These are phyloP conservation scores for Colletotrichum orbiculare DNA, from an alignment of 2,329 filamentous ascomycete genomes.

Conservation along the genomic window DNA sequence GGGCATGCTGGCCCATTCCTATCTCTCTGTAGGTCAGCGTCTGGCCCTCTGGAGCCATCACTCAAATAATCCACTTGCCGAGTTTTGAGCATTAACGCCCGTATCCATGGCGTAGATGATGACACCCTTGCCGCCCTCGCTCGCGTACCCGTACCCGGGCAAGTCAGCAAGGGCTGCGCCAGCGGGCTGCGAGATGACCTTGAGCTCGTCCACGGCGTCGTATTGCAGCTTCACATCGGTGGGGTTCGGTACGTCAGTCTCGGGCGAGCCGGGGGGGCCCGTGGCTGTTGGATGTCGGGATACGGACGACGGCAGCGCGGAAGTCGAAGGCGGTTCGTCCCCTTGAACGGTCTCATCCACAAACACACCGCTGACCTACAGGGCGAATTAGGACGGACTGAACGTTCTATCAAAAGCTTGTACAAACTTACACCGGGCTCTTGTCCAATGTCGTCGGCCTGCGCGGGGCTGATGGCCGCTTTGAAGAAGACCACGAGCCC, in stretches of 20 bases:
- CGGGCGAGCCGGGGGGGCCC: not conserved
- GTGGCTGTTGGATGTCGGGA: not conserved
- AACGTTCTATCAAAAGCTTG: too few relatives aligned
- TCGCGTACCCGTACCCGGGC: conserved; percentile 13
- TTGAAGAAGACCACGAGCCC: conserved; percentile 15
- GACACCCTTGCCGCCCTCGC: conserved; percentile 16
- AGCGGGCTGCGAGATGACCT: conserved; percentile 16
- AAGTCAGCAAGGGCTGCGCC: conserved; percentile 6
- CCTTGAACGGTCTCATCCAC: conserved; percentile 4
- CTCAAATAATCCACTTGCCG: not conserved
- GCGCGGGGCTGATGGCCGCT: conserved; percentile 8
- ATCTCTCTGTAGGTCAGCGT: not conserved
- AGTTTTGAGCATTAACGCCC: conserved; percentile 3
- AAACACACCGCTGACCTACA: not conserved
- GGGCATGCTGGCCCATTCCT: conserved; percentile 19
- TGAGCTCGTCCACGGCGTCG: conserved; percentile 18
- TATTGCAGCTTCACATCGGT: not conserved
- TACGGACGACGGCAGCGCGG: not conserved
- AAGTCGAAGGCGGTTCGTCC: not conserved
- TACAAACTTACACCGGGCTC: conserved; percentile 2
- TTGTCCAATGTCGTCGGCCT: not conserved
- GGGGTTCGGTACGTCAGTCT: not conserved
- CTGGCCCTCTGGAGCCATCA: not conserved
- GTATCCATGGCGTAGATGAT: conserved; percentile 22
- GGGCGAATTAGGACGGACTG: too few relatives aligned